These are phyloP conservation scores for Backusella mclennaniae DNA, from an alignment of 192 early-diverging fungal genomes.

Conservation along the genomic window DNA sequence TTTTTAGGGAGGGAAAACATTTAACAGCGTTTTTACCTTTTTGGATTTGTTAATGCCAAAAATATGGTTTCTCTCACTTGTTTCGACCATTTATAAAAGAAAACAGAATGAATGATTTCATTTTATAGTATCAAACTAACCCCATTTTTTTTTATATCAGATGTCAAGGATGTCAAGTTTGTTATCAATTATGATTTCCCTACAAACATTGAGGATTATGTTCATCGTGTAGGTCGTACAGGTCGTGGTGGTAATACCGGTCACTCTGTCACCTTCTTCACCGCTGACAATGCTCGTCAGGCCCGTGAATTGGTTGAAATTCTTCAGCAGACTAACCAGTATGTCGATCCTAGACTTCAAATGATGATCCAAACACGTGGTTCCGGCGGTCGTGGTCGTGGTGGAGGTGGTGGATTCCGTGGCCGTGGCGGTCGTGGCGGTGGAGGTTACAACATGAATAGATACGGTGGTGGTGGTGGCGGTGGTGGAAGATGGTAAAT, in stretches of 20 bases:
- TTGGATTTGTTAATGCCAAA: not conserved
- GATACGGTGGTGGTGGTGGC: constrained; percentile 39
- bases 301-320: constrained; percentile 85
- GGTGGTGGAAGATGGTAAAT: constrained; percentile 38
- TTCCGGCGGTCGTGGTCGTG: constrained; percentile 32
- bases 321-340: constrained; percentile 88
- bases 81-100: not conserved
- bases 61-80: not conserved
- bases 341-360: constrained; percentile 75
- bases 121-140: not conserved
- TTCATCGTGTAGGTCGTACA: constrained; percentile 95
- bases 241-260: constrained; percentile 91
- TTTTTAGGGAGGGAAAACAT: constrained; percentile 9
- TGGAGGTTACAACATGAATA: constrained; percentile 8
- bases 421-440: constrained; percentile 34
- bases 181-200: constrained; percentile 98
- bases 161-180: constrained; percentile 94
- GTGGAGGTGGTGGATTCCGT: constrained; percentile 22
- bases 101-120: not conserved
- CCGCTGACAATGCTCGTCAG: constrained; percentile 78
- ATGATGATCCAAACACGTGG: constrained; percentile 56
- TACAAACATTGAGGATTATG: constrained; percentile 85
- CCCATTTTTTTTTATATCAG: constrained; percentile 38
- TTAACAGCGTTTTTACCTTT: not conserved
- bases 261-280: constrained; percentile 93